These are phyloP conservation scores for Candida montana DNA, from an alignment of 805 yeast genomes.

Conservation along the genomic window DNA sequence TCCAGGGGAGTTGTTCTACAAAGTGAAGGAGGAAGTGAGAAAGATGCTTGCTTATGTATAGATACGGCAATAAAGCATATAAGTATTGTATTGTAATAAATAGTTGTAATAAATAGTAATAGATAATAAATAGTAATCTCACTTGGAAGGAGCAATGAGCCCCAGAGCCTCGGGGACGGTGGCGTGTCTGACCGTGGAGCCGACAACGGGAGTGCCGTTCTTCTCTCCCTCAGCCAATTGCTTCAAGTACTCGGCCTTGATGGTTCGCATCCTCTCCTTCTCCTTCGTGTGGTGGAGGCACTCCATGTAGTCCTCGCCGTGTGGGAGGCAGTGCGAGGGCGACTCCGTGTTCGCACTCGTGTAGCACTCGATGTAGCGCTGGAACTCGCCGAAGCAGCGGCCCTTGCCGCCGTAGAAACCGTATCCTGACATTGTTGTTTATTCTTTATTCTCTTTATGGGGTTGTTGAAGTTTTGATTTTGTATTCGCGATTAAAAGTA, in stretches of 20 bases:
- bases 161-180: constrained; percentile 22
- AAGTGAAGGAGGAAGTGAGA: constrained; percentile 66
- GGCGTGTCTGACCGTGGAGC: constrained; percentile 11
- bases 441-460: too few relatives aligned
- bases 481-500: too few relatives aligned
- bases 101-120: constrained; percentile 1
- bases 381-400: constrained; percentile 42
- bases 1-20: constrained; percentile 68
- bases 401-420: constrained; percentile 40
- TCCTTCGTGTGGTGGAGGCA: constrained; percentile 46
- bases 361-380: constrained; percentile 41
- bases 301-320: constrained; percentile 43
- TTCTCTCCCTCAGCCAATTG: constrained; percentile 7
- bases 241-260: constrained; percentile 22
- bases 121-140: too few relatives aligned
- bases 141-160: constrained; percentile 10
- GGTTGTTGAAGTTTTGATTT: too few relatives aligned
- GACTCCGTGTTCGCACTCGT: constrained; percentile 33
- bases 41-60: constrained; percentile 71
- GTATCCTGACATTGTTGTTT: constrained; percentile 32
- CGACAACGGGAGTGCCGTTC: background rate
- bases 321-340: constrained; percentile 34
- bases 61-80: constrained; percentile 1
- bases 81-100: constrained; percentile 7
- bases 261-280: constrained; percentile 22